Percentiles rank a stretch among this genome's conserved stretches.
Evolutionary conservation across 768 basidiomycete genomes (phyloP).

Genomic region (Tulasnella sp.): DNA sequence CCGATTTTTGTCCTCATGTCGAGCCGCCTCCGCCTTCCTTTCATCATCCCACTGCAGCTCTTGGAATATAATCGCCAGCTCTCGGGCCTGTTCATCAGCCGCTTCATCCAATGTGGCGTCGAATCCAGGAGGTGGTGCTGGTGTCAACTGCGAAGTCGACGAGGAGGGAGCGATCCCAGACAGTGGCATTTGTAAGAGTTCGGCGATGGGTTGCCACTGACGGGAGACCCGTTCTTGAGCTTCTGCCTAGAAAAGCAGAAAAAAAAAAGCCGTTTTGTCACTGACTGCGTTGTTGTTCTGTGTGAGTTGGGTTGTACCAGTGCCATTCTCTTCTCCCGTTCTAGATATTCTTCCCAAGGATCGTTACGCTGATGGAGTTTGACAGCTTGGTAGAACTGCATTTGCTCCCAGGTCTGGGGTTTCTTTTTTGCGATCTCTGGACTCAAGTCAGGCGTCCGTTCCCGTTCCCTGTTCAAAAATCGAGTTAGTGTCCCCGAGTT

Average conservation of each 20-base stretch:
- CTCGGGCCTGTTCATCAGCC: not conserved
- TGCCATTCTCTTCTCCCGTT: conserved; percentile 12
- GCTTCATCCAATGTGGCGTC: conserved; percentile 8
- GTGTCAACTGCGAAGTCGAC: not conserved
- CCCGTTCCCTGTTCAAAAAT: not conserved
- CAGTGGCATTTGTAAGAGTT: not conserved
- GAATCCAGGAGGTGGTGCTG: not conserved
- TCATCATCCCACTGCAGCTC: not conserved
- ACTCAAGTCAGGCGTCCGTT: not conserved
- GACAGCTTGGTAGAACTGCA: conserved; percentile 19
- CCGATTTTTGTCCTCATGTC: not conserved
- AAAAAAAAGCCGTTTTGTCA: not conserved
- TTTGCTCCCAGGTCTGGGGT: not conserved
- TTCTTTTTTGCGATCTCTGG: not conserved
- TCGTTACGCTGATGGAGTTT: conserved; percentile 18
- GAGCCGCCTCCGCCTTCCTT: not conserved
- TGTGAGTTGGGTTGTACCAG: conserved; percentile 2
- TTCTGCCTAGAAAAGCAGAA: conserved; percentile 1
- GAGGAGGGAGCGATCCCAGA: not conserved
- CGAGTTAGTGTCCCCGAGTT: not conserved
- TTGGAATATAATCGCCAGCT: not conserved
- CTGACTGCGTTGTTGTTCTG: not conserved
- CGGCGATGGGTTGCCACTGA: conserved; percentile 15
- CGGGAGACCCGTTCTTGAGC: conserved; percentile 5
- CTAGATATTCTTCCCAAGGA: conserved; percentile 21